Evolutionary conservation across 805 yeast genomes (phyloP).

Genomic region (Metschnikowia drakensbergensis): DNA sequence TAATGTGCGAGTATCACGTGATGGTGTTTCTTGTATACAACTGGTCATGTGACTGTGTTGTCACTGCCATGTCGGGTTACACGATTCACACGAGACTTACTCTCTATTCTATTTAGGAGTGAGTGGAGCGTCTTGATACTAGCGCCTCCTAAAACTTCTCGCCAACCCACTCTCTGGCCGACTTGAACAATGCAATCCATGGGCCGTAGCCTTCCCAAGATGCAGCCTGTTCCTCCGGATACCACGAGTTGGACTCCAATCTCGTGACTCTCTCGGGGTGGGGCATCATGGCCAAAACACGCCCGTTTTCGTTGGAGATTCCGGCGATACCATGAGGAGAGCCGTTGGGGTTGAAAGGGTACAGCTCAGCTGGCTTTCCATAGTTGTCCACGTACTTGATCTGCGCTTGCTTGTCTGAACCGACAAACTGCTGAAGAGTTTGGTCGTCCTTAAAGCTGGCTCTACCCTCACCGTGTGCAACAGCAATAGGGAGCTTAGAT

Average conservation of each 20-base stretch:
- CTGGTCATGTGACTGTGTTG: not conserved
- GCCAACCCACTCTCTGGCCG: conserved; percentile 92
- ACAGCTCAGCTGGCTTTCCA: conserved; percentile 75
- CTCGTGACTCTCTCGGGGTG: conserved; percentile 96
- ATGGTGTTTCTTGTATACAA: not conserved
- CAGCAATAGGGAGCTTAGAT: conserved; percentile 92
- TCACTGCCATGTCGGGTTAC: no score
- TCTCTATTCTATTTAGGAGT: no score
- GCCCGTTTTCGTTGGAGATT: conserved; percentile 82
- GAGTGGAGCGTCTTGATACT: not conserved
- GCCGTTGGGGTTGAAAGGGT: conserved; percentile 96
- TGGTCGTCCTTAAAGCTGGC: conserved; percentile 60
- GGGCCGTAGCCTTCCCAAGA: conserved; percentile 87
- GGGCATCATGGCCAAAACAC: conserved; percentile 98
- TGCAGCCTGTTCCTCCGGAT: conserved; percentile 57
- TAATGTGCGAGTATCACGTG: not conserved
- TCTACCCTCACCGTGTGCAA: conserved; percentile 98
- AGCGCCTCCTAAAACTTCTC: conserved; percentile 20
- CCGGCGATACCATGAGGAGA: conserved; percentile 93
- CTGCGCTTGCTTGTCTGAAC: conserved; percentile 52
- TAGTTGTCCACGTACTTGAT: conserved; percentile 88
- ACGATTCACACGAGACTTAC: no score
- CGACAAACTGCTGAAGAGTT: conserved; percentile 42
- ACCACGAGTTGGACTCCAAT: conserved; percentile 86
- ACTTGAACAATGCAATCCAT: conserved; percentile 89